These are phyloP conservation scores for Camptophora hylomeconis DNA, from an alignment of 2,329 filamentous ascomycete species.

Conservation along the genomic window DNA sequence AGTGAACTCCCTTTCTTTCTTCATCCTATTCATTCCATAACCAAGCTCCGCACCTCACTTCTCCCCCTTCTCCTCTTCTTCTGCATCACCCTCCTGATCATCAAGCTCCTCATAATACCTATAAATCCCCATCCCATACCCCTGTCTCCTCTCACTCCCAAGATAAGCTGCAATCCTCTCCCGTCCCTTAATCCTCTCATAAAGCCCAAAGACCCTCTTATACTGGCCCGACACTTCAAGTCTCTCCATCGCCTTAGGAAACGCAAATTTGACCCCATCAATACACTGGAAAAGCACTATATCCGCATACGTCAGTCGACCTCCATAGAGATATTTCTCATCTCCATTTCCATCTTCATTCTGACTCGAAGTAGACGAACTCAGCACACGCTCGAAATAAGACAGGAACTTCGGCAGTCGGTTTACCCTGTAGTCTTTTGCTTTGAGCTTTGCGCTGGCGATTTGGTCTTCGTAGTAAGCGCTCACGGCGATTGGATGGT, in stretches of 20 bases:
- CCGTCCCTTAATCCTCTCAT: constrained; percentile 48
- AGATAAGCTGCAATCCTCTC: constrained; percentile 58
- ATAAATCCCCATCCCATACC: constrained; percentile 55
- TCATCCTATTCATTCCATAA: no score
- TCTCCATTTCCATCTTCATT: no score
- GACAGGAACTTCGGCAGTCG: constrained; percentile 60
- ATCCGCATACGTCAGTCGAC: constrained; percentile 56
- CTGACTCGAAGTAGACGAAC: constrained; percentile 42
- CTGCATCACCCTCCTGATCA: constrained; percentile 20
- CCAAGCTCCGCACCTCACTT: no score
- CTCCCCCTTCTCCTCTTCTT: no score
- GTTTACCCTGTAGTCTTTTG: constrained; percentile 44
- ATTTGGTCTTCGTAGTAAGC: constrained; percentile 67
- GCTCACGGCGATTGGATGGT: constrained; percentile 52
- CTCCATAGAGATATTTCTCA: constrained; percentile 59
- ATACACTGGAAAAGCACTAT: constrained; percentile 59
- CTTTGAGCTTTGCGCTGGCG: constrained; percentile 45
- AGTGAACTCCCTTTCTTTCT: no score
- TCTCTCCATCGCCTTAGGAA: constrained; percentile 51
- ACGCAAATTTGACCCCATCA: constrained; percentile 47
- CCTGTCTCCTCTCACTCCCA: constrained; percentile 47
- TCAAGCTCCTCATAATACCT: constrained; percentile 64
- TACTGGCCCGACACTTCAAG: constrained; percentile 46
- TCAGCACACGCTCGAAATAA: constrained; percentile 56
- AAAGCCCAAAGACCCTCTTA: constrained; percentile 47